A percentile compares a stretch with the other conserved stretches of the same genome.
phyloP scores from a whole-genome alignment of 2,329 filamentous ascomycete species.

The Talaromyces sp. region DNA sequence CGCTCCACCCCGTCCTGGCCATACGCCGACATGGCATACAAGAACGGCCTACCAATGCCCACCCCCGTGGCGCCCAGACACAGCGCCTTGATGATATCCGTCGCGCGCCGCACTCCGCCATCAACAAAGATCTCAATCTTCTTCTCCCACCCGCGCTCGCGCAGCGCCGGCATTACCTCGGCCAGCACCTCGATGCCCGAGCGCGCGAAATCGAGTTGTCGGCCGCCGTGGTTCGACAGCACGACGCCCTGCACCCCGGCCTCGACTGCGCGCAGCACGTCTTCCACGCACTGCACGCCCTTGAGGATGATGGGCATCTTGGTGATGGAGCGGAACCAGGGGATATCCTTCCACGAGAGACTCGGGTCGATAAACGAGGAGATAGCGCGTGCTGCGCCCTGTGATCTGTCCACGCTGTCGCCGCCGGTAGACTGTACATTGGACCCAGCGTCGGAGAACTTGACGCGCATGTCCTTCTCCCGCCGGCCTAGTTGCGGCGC shows the following conservation, averaged over 20 bases:
- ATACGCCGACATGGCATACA: conserved; percentile 94
- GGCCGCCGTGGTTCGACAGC: conserved; percentile 90
- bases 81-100: conserved; percentile 91
- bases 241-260: conserved; percentile 82
- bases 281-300: conserved; percentile 92
- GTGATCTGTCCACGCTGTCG: conserved; percentile 66
- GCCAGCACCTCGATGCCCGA: conserved; percentile 86
- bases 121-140: conserved; percentile 86
- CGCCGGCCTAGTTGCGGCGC: conserved; percentile 89
- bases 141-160: conserved; percentile 64
- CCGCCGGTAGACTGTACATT: conserved; percentile 70
- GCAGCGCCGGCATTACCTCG: conserved; percentile 84
- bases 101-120: conserved; percentile 81
- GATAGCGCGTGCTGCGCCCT: conserved; percentile 91
- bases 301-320: conserved; percentile 94
- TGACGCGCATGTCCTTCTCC: conserved; percentile 96
- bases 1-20: conserved; percentile 80
- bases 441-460: conserved; percentile 78
- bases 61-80: conserved; percentile 89
- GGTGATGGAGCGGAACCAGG: conserved; percentile 88
- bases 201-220: conserved; percentile 86
- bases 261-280: conserved; percentile 82
- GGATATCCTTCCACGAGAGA: conserved; percentile 88
- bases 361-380: conserved; percentile 93
- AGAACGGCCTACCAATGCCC: conserved; percentile 87